Evolutionary conservation across 1,284 basidiomycete species (phyloP).

Genomic region (Trichosporon sp.): DNA sequence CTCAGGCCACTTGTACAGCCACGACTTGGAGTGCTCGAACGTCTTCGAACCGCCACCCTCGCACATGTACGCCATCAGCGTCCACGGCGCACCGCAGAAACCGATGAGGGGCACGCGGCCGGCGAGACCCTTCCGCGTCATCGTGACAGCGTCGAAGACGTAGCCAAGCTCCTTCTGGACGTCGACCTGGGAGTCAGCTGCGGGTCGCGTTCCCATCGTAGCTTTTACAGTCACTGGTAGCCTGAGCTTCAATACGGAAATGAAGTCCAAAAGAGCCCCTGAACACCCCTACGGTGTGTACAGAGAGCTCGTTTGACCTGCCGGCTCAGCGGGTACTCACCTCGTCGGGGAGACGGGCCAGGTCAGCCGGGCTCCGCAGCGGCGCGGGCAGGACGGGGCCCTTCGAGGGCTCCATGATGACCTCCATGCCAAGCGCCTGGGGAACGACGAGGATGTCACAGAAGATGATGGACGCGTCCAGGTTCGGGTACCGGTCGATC

Average conservation of each 20-base stretch:
- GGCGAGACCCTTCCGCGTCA: slow-evolving; percentile 68
- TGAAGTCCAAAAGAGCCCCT: too few species aligned
- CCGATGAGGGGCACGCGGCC: slow-evolving; percentile 91
- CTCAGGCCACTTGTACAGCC: slow-evolving; percentile 83
- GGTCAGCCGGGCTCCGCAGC: slow-evolving; percentile 68
- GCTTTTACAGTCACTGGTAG: too few species aligned
- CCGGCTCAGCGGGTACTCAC: not conserved
- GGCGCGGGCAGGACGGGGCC: slow-evolving; percentile 83
- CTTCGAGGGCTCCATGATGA: slow-evolving; percentile 74
- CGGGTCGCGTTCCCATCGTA: not conserved
- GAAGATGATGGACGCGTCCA: slow-evolving; percentile 95
- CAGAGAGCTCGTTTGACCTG: not conserved
- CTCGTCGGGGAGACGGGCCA: slow-evolving; percentile 57
- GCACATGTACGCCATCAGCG: slow-evolving; percentile 93
- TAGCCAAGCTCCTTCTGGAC: slow-evolving; percentile 79
- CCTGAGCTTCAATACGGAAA: too few species aligned
- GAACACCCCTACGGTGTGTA: too few species aligned
- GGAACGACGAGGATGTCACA: slow-evolving; percentile 94
- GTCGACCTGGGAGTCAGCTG: slow-evolving; percentile 54
- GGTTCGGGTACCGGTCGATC: slow-evolving; percentile 72
- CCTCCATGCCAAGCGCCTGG: slow-evolving; percentile 90
- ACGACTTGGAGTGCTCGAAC: slow-evolving; percentile 80
- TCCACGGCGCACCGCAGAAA: slow-evolving; percentile 95
- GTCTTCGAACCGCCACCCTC: slow-evolving; percentile 88
- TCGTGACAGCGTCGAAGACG: slow-evolving; percentile 81